Conservation (phyloP, 1,139 yeast species). For the Debaryomyces sp. region DNA sequence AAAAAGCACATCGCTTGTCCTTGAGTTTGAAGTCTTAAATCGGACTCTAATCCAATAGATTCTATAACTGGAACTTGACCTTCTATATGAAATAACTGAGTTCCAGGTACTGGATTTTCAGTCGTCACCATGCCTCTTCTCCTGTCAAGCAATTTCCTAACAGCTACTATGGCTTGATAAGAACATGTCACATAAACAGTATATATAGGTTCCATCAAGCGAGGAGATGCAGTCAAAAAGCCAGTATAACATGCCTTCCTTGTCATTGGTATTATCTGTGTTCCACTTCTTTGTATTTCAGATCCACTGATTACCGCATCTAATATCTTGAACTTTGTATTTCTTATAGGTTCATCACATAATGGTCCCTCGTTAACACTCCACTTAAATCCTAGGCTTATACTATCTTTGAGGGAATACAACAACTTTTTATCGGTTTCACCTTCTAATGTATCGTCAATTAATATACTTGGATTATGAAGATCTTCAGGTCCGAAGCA, state of each 20-base stretch:
- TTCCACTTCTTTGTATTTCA: constrained; percentile 54
- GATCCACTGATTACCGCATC: constrained; percentile 58
- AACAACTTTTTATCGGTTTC: constrained; percentile 66
- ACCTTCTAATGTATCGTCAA: constrained; percentile 74
- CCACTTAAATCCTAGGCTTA: constrained; percentile 84
- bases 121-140: constrained; percentile 63
- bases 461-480: constrained; percentile 58
- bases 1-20: constrained; percentile 78
- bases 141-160: constrained; percentile 54
- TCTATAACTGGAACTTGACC: constrained; percentile 88
- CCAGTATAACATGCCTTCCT: constrained; percentile 87
- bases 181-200: constrained; percentile 62
- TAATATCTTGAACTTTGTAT: constrained; percentile 71
- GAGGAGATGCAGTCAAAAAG: constrained; percentile 75
- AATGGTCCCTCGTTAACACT: constrained; percentile 86
- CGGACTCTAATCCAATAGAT: constrained; percentile 87
- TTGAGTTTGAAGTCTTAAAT: constrained; percentile 71
- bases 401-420: constrained; percentile 49
- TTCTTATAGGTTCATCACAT: constrained; percentile 79
- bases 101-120: constrained; percentile 68
- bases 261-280: constrained; percentile 81
- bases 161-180: constrained; percentile 40
- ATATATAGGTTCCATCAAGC: constrained; percentile 81
- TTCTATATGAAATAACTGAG: constrained; percentile 62
- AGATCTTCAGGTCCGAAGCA: constrained; percentile 66